phyloP scores from a whole-genome alignment of 768 basidiomycete species.

The Epithele typhae region DNA sequence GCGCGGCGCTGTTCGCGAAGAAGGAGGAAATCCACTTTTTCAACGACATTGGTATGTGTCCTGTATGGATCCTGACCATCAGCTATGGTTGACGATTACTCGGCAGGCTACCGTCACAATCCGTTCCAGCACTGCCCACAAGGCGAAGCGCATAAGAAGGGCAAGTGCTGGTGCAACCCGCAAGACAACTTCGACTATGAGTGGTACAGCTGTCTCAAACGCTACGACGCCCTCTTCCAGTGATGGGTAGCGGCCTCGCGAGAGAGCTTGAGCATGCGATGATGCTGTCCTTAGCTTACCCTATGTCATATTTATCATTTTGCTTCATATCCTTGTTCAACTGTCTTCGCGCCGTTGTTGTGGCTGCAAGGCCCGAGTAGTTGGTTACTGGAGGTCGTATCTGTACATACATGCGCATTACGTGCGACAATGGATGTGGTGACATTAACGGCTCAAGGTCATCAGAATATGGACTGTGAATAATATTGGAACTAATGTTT shows the following conservation, averaged over 20 bases:
- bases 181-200: conserved; percentile 76
- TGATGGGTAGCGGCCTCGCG: too few relatives aligned
- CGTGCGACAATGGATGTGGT: too few relatives aligned
- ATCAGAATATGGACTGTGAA: conserved; percentile 83
- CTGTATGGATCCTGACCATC: neutral
- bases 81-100: too few relatives aligned
- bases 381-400: too few relatives aligned
- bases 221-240: conserved; percentile 61
- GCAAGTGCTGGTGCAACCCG: conserved; percentile 85
- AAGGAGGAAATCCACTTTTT: conserved; percentile 95
- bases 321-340: too few relatives aligned
- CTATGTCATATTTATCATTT: too few relatives aligned
- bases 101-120: conserved; percentile 73
- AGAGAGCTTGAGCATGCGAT: too few relatives aligned
- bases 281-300: too few relatives aligned
- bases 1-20: conserved; percentile 81
- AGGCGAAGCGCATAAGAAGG: conserved; percentile 65
- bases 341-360: too few relatives aligned
- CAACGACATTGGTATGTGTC: conserved; percentile 72
- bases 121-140: conserved; percentile 93
- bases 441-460: neutral
- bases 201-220: conserved; percentile 86
- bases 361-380: too few relatives aligned
- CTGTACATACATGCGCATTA: too few relatives aligned
- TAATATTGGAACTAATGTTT: conserved; percentile 81